Percentiles rank a stretch among this genome's conserved stretches.
Evolutionary conservation across 2,329 filamentous ascomycete species (phyloP).

Genomic region (Penicillium thymicola): DNA sequence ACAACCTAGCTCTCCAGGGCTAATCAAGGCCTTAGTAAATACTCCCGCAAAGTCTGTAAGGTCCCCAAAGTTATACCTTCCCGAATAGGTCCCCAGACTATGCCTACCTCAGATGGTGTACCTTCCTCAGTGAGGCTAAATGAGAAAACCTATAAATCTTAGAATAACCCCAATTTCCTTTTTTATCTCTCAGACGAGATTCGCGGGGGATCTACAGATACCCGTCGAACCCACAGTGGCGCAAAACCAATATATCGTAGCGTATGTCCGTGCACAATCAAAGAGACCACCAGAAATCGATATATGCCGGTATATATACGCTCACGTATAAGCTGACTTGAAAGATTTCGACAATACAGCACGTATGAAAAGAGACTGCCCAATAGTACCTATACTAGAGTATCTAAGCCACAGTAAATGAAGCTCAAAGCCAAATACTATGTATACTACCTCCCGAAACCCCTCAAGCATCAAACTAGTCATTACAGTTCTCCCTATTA

Average conservation of each 20-base stretch:
- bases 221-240: background rate
- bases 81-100: background rate
- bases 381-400: too few species aligned
- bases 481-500: too few species aligned
- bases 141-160: background rate
- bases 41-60: background rate
- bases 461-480: too few species aligned
- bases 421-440: too few species aligned
- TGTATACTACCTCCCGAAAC: too few species aligned
- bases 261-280: background rate
- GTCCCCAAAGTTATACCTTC: background rate
- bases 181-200: background rate
- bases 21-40: background rate
- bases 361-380: too few species aligned
- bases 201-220: conserved; percentile 1
- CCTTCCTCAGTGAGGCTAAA: background rate
- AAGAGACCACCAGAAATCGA: too few species aligned
- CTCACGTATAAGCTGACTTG: too few species aligned
- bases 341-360: too few species aligned
- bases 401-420: too few species aligned
- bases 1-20: background rate
- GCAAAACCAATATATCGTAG: background rate
- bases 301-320: background rate
- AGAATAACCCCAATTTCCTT: background rate
- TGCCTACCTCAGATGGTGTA: background rate